Evolutionary conservation across 106 monocot species (phyloP).

Genomic region (Dendrobium chrysotoxum): DNA sequence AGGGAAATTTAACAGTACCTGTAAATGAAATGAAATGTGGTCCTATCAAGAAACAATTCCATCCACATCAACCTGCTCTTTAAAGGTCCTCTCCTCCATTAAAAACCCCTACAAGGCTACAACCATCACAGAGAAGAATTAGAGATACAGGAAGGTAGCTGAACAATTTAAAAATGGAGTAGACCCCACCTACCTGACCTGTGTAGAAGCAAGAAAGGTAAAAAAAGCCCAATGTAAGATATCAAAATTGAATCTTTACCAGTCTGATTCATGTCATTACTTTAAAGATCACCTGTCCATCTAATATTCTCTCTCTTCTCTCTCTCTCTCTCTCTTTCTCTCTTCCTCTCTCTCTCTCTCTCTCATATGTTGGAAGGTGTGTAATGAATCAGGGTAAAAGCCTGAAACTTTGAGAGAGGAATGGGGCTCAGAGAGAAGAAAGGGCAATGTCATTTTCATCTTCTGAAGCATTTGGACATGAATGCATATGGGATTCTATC

Average conservation of each 20-base stretch:
- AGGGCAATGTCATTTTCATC: neutral
- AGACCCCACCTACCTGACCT: neutral
- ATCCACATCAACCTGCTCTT: too few species aligned
- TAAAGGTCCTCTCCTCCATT: neutral
- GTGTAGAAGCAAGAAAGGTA: neutral
- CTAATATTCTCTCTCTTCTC: neutral
- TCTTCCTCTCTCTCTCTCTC: too few species aligned
- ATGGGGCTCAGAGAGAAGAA: neutral
- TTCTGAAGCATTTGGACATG: constrained; percentile 4
- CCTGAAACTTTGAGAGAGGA: neutral
- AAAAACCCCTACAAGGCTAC: neutral
- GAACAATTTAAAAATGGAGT: neutral
- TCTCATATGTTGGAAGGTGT: constrained; percentile 9
- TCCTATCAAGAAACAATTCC: too few species aligned
- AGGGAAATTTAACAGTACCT: neutral
- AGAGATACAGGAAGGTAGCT: neutral
- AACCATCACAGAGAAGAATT: neutral
- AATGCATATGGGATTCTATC: neutral
- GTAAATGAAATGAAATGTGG: neutral
- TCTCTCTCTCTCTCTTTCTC: too few species aligned
- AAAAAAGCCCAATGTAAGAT: neutral
- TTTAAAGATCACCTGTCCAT: neutral
- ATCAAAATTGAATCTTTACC: constrained; percentile 18
- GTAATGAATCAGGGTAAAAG: constrained; percentile 14
- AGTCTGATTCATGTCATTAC: constrained; percentile 9